These are phyloP conservation scores for Casuarina glauca DNA, from an alignment of 306 rosid genomes.

Conservation along the genomic window DNA sequence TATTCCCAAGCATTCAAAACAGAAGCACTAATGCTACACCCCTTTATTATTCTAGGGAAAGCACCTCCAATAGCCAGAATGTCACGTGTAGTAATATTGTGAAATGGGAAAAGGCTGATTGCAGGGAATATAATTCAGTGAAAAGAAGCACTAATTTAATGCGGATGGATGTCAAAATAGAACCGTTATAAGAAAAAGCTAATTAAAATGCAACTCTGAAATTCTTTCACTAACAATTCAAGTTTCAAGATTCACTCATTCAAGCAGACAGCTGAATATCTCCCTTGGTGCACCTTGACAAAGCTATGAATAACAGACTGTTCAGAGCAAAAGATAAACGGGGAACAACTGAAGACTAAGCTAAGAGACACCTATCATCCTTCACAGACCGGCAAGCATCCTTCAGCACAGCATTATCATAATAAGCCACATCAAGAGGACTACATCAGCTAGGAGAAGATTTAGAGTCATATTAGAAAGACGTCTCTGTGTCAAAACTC, in stretches of 20 bases:
- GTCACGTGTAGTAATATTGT: neutral
- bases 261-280: neutral
- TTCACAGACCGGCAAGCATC: neutral
- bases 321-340: neutral
- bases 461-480: neutral
- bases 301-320: neutral
- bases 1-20: too few species aligned
- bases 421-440: neutral
- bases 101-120: neutral
- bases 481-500: neutral
- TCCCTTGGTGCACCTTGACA: neutral
- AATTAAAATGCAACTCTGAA: neutral
- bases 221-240: neutral
- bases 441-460: neutral
- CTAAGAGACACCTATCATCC: conserved; percentile 1
- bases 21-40: neutral
- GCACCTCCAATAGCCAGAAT: neutral
- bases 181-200: neutral
- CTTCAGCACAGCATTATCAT: neutral
- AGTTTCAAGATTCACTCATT: neutral
- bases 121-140: neutral
- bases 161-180: neutral
- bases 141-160: neutral
- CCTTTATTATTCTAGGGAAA: neutral
- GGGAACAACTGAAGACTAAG: neutral